Evolutionary conservation across 768 basidiomycete genomes (phyloP).

Genomic region (Trametes coccinea): DNA sequence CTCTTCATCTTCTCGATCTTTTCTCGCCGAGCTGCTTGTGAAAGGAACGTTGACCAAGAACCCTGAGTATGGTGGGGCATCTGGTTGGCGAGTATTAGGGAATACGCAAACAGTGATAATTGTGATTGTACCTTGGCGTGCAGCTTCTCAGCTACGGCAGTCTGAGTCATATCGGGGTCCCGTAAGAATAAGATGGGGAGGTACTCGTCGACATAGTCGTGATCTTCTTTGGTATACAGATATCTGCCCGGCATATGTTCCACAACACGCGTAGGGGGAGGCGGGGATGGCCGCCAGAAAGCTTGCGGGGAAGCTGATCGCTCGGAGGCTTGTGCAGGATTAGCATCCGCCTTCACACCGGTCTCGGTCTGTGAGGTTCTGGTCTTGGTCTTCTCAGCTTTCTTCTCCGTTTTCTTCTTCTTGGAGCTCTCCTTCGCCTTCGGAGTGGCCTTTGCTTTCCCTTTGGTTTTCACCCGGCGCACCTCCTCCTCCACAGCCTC

Average conservation of each 20-base stretch:
- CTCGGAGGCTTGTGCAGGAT: neutral
- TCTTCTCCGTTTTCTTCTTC: neutral
- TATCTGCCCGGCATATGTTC: conserved; percentile 11
- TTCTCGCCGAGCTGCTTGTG: conserved; percentile 28
- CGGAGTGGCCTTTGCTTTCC: neutral
- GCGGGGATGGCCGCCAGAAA: conserved; percentile 15
- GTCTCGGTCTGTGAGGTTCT: neutral
- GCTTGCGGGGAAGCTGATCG: neutral
- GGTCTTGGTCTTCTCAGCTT: neutral
- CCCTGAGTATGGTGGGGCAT: conserved; percentile 55
- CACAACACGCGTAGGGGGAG: conserved; percentile 17
- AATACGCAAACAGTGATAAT: neutral
- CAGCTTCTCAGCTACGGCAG: conserved; percentile 40
- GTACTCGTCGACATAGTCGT: conserved; percentile 48
- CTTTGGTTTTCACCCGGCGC: neutral
- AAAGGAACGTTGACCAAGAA: conserved; percentile 53
- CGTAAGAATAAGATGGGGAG: conserved; percentile 46
- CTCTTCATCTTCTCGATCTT: conserved; percentile 51
- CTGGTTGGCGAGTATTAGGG: conserved; percentile 36
- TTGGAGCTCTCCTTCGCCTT: neutral
- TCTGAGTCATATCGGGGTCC: conserved; percentile 46
- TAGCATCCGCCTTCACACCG: neutral
- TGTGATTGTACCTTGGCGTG: conserved; percentile 45
- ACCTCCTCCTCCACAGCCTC: neutral
- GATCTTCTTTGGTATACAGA: conserved; percentile 52